Conservation (phyloP, 306 rosid genomes). For the Cicer bijugum region DNA sequence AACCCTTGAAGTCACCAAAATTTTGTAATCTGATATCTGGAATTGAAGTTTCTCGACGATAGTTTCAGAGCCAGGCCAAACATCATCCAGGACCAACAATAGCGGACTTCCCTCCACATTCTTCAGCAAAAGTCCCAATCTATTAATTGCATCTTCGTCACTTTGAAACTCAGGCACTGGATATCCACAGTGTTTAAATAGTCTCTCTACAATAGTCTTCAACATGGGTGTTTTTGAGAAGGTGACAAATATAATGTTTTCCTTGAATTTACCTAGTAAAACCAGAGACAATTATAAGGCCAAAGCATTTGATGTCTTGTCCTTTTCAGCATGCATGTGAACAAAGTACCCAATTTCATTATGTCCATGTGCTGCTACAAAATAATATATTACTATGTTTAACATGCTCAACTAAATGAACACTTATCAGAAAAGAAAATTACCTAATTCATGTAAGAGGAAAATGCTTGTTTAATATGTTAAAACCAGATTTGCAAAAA, state of each 20-base stretch:
- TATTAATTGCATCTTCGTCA: constrained; percentile 37
- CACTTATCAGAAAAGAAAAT: neutral
- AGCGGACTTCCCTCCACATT: constrained; percentile 36
- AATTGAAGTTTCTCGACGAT: constrained; percentile 51
- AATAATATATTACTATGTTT: neutral
- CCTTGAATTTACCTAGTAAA: constrained; percentile 51
- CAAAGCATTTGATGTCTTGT: neutral
- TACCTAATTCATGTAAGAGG: neutral
- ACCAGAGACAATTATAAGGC: constrained; percentile 24
- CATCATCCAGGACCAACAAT: constrained; percentile 66
- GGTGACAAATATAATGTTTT: constrained; percentile 54
- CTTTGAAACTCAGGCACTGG: constrained; percentile 45
- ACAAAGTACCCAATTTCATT: neutral
- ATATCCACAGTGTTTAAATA: constrained; percentile 44
- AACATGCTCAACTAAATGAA: neutral
- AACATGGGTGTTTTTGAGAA: constrained; percentile 53
- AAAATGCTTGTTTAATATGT: neutral
- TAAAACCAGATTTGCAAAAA: neutral
- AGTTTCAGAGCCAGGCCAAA: constrained; percentile 65
- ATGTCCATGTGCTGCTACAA: neutral
- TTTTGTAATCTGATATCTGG: constrained; percentile 51
- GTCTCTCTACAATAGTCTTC: constrained; percentile 47
- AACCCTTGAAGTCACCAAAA: constrained; percentile 68
- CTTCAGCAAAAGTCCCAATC: constrained; percentile 35
- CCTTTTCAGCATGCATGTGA: neutral